Base-by-base conservation (phyloP, 352 stramenopile species). In the Hyaloperonospora arabidopsidis region DNA sequence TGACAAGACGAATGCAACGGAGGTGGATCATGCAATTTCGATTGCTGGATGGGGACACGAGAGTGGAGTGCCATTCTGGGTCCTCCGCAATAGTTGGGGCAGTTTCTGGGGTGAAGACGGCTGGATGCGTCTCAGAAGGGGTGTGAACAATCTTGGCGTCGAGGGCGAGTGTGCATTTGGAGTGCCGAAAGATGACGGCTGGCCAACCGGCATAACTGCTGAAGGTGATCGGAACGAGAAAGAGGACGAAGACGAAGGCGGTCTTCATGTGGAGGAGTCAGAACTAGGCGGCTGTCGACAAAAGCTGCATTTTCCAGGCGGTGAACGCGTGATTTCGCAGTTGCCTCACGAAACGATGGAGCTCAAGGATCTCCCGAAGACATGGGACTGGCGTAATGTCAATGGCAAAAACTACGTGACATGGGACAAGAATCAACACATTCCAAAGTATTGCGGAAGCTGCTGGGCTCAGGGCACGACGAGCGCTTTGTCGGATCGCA, bases 381-480 rank as follows among this genome's bases (percentile, higher is more conserved):
- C 47, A 15, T 98, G 97, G 78, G 89, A 95, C 67, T 98, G 95
- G 94, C 84, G 89, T 43, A 88, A 98, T 61, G 71, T 98, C 1
- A 77, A 97, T 59, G 95, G 95, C 45, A 89, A 80, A 59, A 96
- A 87, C 70, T 98, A 94, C 65, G 79, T 98, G 17, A 98, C 95
- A n/a, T 97, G 94, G 78, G 92, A 95, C 67, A 95, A 98, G 62
- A 99, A 99, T 74, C 97, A 99, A 68, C 97, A 99, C 70, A 97
- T 98, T 52, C 96, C 96, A 22, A 66, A 84, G 41, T 96, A 96
- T 68, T 96, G 89, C 49, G 86, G 87, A n/a, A 95, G 82, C 43
- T 97, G 87, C 72, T 97, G 89, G 89, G 87, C 88, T 0, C 87
- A 96, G 32, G 88, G 83, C 25, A 92, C 87, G 11, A 95, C 84